Base-by-base conservation (phyloP, 2,329 filamentous ascomycete genomes). In the Diaporthe ilicicola region DNA sequence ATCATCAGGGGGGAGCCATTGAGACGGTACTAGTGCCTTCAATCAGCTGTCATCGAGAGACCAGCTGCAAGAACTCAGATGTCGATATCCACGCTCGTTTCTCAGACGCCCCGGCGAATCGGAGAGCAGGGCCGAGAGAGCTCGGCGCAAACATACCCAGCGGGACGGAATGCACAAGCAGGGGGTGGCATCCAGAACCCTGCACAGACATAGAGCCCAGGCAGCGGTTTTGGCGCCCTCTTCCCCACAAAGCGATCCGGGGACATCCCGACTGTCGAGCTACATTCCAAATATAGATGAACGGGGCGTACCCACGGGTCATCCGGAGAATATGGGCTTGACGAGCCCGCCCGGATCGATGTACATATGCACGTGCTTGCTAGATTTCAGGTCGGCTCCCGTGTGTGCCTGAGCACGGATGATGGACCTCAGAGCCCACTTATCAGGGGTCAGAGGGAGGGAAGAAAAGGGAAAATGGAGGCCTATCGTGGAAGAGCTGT, bases 191-290 rank as follows among this genome's bases (percentile, higher is more conserved):
- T 24, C 42, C 46, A 55, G 51, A 39, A 59, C 67, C 70, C 70
- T 62, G 61, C 13, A 22, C 32, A 32, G 56, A 22, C 22, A 32
- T 19, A 48, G 42, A 3, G 34, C 19, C 56, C 13, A 62, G 39
- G 59, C 42, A 61, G 62, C 67, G 67, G 42, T 59, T 62, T 65
- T 64, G 67, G 46, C 56, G 56, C 53, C 70, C 67, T 65, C 61
- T 39, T 61, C 70, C 65, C 70, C 70, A 72, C 70, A 72, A 62
- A 55, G 70, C 70, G 48, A 66, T 69, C 67, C 62, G 53, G 70
- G 70, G 54, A 59, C 29, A 69, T 50, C 42, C 61, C 53, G 39
- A 39, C 39, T 42, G 42, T 59, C 39, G 59, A 48, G 59, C 59
- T 62, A 54, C 37, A 44, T 29, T 56, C 70, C 70, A 72, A 54